phyloP scores from a whole-genome alignment of 179 eudicot species.

The Vitellaria paradoxa region DNA sequence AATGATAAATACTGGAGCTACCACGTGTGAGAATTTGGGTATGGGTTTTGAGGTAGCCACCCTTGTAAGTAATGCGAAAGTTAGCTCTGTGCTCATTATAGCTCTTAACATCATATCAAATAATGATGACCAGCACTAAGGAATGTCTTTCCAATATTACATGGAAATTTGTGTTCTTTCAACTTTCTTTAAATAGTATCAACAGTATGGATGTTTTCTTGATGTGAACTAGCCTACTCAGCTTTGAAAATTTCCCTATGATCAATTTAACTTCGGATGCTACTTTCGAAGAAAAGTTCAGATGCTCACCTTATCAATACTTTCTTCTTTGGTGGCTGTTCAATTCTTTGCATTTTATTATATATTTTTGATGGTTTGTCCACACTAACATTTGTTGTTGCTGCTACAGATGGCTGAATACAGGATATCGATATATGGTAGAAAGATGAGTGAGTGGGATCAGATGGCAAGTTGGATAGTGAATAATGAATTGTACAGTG shows the following conservation, averaged over 20 bases:
- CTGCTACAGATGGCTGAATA: constrained; percentile 95
- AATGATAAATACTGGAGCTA: not conserved
- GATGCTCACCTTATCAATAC: not conserved
- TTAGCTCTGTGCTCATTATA: not conserved
- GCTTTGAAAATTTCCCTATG: not conserved
- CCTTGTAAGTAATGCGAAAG: not conserved
- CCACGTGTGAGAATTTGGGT: not conserved
- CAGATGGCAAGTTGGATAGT: constrained; percentile 97
- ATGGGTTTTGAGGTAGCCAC: not conserved
- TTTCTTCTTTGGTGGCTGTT: not conserved
- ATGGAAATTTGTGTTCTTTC: not conserved
- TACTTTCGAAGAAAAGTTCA: not conserved
- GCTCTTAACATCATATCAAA: not conserved
- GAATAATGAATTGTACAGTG: constrained; percentile 91
- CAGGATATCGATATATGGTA: constrained; percentile 91
- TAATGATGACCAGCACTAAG: not conserved
- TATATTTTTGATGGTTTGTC: not conserved
- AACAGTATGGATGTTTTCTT: not conserved
- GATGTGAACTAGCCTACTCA: not conserved
- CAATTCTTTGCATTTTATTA: constrained; percentile 5
- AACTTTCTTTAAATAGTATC: not conserved
- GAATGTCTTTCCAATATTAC: not conserved
- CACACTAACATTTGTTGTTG: constrained; percentile 18
- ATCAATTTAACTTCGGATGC: not conserved
- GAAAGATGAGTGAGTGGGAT: constrained; percentile 99